Base-by-base conservation (phyloP, 75 land plant species). In the Selaginella tamariscina region DNA sequence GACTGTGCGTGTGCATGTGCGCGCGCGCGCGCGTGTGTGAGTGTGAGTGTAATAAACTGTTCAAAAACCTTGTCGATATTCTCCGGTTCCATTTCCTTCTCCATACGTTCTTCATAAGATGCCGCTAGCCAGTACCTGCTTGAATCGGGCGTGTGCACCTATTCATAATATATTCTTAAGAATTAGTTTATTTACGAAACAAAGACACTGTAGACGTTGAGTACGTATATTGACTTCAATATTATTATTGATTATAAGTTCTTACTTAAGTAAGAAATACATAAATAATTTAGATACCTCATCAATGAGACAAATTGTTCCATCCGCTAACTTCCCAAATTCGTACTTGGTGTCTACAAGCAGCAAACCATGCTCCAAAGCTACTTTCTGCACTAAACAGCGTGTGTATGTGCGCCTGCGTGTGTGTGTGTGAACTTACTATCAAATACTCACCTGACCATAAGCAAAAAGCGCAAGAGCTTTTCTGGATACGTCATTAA, bases 61-160 rank as follows among this genome's bases (percentile, higher is more conserved):
- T 39, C 49, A 15, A 39, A 39, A 39, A 94, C 98, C 98, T 94
- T 90, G 60, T 94, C 98, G 68, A 94, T 85, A 73, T 90, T 94
- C 72, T 94, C 96, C 59, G 98, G 98, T 73, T 94, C 98, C 68
- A 81, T 70, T 54, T 91, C 86, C 56, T 75, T 72, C 54, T 74
- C 66, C 29, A 87, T 78, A 15, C 87, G 82, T 63, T 87, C 81
- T 70, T 85, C 82, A 69, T 82, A 94, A 55, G 96, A 90, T 60
- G 76, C 70, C 24, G 91, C 84, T 69, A 94, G 80, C 98, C 98
- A 94, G 49, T 94, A 94, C 55, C 98, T 83, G 73, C 98, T 94
- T 55, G 98, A 94, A 75, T 94, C 98, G 55, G 98, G 98, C 30
- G 98, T 94, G 74, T 94, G 98, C 27, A 94, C 91, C 98, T 89